Conservation (phyloP, 176 grass and related monocot genomes). For the Zoysia pacifica region DNA sequence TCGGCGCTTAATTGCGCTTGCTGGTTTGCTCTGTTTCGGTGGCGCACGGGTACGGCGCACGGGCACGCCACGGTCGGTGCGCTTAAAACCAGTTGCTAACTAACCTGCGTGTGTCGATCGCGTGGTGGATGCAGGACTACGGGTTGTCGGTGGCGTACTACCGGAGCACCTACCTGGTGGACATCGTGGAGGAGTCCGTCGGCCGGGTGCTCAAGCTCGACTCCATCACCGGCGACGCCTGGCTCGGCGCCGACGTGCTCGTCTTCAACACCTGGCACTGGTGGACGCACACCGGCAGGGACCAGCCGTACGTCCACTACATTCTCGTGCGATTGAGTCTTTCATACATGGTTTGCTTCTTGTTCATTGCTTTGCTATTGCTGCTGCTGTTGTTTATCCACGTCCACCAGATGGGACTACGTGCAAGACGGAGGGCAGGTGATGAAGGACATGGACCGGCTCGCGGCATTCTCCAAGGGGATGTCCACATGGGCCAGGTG, state of each 20-base stretch:
- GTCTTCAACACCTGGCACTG: slow-evolving; percentile 97
- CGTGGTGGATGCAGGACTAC: slow-evolving; percentile 55
- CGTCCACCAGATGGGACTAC: slow-evolving; percentile 74
- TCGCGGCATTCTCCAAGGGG: slow-evolving; percentile 85
- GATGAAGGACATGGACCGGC: slow-evolving; percentile 78
- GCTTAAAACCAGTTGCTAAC: not conserved
- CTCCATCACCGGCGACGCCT: slow-evolving; percentile 72
- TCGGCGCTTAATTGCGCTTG: not conserved
- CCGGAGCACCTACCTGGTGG: slow-evolving; percentile 83
- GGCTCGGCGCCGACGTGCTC: slow-evolving; percentile 69
- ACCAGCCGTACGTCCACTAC: slow-evolving; percentile 62
- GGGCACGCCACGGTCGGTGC: slow-evolving; percentile 8
- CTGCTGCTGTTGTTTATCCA: slow-evolving; percentile 15
- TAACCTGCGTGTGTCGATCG: not conserved
- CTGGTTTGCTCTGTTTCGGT: not conserved
- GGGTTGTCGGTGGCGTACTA: slow-evolving; percentile 73
- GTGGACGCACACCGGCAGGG: slow-evolving; percentile 92
- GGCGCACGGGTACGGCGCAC: not conserved
- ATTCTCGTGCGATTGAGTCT: no score
- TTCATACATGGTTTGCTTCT: no score
- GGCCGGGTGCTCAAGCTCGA: slow-evolving; percentile 89
- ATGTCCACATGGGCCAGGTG: slow-evolving; percentile 86
- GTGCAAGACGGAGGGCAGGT: slow-evolving; percentile 68
- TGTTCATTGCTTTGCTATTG: not conserved
- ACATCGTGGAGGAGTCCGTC: slow-evolving; percentile 63